Evolutionary conservation across 305 asterid genomes (phyloP).

Genomic region (Striga hermonthica): DNA sequence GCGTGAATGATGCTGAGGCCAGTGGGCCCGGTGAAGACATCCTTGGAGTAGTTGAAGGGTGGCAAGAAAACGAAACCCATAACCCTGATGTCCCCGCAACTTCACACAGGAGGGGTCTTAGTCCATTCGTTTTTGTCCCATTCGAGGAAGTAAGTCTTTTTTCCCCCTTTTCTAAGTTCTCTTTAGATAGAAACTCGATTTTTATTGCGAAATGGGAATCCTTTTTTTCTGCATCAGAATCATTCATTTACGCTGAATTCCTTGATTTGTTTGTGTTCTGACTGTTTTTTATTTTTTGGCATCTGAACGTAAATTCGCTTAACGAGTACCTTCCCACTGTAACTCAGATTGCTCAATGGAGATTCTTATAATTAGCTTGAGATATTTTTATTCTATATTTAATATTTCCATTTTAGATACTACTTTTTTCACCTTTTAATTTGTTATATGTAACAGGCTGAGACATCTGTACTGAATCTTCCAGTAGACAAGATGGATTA

Average conservation of each 20-base stretch:
- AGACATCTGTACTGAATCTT: constrained; percentile 47
- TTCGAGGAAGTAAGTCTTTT: constrained; percentile 70
- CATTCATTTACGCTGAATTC: too few species aligned
- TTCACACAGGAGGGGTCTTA: constrained; percentile 79
- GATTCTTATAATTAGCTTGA: neutral
- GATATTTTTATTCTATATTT: neutral
- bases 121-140: constrained; percentile 86
- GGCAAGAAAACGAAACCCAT: constrained; percentile 93
- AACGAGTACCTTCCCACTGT: too few species aligned
- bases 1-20: constrained; percentile 69
- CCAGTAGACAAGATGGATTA: constrained; percentile 60
- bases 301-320: too few species aligned
- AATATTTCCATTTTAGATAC: neutral
- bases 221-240: too few species aligned
- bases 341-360: neutral
- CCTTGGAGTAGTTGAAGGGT: constrained; percentile 78
- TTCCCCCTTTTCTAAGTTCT: too few species aligned
- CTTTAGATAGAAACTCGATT: too few species aligned
- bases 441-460: constrained; percentile 36
- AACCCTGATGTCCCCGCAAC: constrained; percentile 86
- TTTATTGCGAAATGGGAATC: too few species aligned
- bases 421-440: neutral
- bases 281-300: too few species aligned
- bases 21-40: constrained; percentile 62
- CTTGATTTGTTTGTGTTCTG: too few species aligned